These are phyloP conservation scores for Brachypodium distachyon DNA, from an alignment of 202 grass and related monocot species.

Conservation along the genomic window DNA sequence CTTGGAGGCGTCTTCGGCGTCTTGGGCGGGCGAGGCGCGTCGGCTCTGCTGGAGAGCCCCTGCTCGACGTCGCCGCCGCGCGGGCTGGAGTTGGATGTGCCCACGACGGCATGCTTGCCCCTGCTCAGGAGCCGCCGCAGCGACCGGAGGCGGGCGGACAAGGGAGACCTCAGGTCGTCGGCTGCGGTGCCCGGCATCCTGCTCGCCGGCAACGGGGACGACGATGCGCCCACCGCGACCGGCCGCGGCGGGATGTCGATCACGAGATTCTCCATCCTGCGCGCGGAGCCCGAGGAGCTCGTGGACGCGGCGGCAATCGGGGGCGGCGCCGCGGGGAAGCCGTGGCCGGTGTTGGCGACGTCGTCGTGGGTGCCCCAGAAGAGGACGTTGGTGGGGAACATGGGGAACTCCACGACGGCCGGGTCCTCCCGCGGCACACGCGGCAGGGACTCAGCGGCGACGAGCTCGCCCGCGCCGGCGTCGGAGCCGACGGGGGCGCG, in stretches of 20 bases:
- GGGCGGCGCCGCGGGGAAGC: background rate
- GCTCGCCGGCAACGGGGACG: conserved; percentile 44
- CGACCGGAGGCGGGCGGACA: conserved; percentile 57
- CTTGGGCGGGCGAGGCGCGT: conserved; percentile 24
- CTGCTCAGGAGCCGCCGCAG: conserved; percentile 55
- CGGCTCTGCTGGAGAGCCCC: conserved; percentile 26
- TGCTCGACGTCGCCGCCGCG: conserved; percentile 70
- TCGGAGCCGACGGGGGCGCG: conserved; percentile 39
- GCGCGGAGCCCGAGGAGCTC: background rate
- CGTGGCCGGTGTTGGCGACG: conserved; percentile 20
- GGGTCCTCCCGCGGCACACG: conserved; percentile 29
- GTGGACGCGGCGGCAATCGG: conserved; percentile 5
- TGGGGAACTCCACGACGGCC: conserved; percentile 16
- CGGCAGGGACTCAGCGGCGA: background rate
- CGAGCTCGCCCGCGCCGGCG: background rate
- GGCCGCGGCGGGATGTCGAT: conserved; percentile 57
- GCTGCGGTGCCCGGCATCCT: conserved; percentile 18
- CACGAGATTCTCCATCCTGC: conserved; percentile 47
- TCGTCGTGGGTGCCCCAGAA: conserved; percentile 68
- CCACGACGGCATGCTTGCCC: conserved; percentile 53
- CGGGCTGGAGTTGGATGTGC: conserved; percentile 44
- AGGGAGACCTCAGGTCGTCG: conserved; percentile 54
- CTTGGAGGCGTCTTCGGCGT: conserved; percentile 41
- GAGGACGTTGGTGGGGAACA: conserved; percentile 66
- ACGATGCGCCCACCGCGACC: background rate